These are phyloP conservation scores for Eucommia ulmoides DNA, from an alignment of 257 asterid genomes.

Conservation along the genomic window DNA sequence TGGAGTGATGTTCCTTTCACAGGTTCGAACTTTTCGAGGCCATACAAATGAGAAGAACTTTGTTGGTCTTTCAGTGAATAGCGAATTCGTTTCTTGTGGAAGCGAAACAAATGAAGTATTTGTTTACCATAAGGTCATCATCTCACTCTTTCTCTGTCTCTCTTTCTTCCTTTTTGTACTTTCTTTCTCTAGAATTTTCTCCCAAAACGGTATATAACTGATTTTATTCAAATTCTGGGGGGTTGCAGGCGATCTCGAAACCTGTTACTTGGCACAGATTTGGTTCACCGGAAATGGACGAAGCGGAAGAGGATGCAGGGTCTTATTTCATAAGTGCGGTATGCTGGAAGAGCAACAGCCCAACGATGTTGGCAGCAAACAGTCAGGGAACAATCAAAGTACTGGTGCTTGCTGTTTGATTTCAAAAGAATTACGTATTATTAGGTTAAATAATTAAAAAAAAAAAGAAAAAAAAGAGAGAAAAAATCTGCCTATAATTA, in stretches of 20 bases:
- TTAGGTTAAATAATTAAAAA: no score
- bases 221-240: no score
- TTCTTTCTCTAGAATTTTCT: not conserved
- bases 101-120: conserved; percentile 39
- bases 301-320: conserved; percentile 21
- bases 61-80: conserved; percentile 30
- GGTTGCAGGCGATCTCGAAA: conserved; percentile 20
- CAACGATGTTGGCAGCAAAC: conserved; percentile 30
- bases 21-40: conserved; percentile 32
- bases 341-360: conserved; percentile 39
- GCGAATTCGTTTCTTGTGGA: conserved; percentile 32
- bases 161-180: not conserved
- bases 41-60: conserved; percentile 41
- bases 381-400: conserved; percentile 33
- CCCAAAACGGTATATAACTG: no score
- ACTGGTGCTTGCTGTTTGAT: conserved; percentile 22
- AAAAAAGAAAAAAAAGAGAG: no score
- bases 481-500: no score
- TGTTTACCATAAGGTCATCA: conserved; percentile 30
- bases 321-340: conserved; percentile 27
- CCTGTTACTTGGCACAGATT: conserved; percentile 31
- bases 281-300: conserved; percentile 23
- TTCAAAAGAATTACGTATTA: no score
- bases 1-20: no score
- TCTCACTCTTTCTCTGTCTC: not conserved